Base-by-base conservation (phyloP, 805 yeast genomes). In the Hanseniaspora meyeri region DNA sequence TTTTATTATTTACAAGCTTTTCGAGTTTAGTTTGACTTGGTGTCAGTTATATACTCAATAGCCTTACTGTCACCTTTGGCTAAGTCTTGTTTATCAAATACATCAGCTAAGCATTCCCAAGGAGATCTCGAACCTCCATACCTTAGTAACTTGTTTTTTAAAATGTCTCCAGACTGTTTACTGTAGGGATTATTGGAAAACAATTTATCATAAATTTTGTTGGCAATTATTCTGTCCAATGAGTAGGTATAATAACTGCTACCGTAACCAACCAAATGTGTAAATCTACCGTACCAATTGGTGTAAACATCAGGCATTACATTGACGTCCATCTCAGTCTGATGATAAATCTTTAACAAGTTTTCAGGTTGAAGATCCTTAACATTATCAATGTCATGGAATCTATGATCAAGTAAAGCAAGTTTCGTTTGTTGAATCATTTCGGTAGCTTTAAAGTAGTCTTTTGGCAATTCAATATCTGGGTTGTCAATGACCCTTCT, bases 101-200 rank as follows among this genome's bases (percentile, higher is more conserved):
- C 89, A 57, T 85, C 85, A 0, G 95, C 86, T 17, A 93, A 72
- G 65, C 95, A 83, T 20, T 73, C 72, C 95, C 96, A 88, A 0
- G 97, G 95, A 64, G 87, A 89, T 59, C 80, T 76, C 2, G 95
- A 79, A 0, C 98, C 98, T 24, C 98, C 98, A 96, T 96, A 91
- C 64, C 79, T 79, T 58, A 93, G 71, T 0, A 93, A 83, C 58
- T 80, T 76, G 34, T 80, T 70, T 61, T 77, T 80, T 66, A 88
- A 87, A 62, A 77, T 78, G 57, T 81, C 83, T 19, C 98, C 98
- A n/a, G 84, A 83, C 1, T 65, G 72, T 36, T 85, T 72, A 59
- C 81, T 78, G 65, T 85, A 75, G 1, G 96, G 96, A 65, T 89
- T 80, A 4, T 74, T 63, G 3, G 69, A 72, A 66, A 93, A 93